Evolutionary conservation across 495 filamentous ascomycete species (phyloP).

Genomic region (Hypoxylon subgilvum): DNA sequence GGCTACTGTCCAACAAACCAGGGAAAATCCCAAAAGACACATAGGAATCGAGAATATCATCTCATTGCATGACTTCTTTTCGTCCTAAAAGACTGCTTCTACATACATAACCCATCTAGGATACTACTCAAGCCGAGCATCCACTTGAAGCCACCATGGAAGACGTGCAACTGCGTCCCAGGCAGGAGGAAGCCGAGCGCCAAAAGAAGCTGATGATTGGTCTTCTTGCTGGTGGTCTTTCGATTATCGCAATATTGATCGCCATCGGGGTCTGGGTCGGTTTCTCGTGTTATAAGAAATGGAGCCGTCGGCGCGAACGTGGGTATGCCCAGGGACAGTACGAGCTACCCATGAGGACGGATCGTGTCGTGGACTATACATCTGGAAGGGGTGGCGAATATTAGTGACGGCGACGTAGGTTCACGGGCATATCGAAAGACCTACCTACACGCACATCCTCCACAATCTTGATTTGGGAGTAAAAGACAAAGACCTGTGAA

Average conservation of each 20-base stretch:
- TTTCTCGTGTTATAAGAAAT: no score
- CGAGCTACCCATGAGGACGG: conserved; percentile 12
- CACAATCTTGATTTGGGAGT: no score
- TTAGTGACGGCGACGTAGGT: background rate
- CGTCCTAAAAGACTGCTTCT: background rate
- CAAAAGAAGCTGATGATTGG: background rate
- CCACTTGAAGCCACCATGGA: background rate
- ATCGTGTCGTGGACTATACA: background rate
- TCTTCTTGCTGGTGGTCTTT: background rate
- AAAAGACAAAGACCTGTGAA: no score
- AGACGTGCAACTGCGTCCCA: background rate
- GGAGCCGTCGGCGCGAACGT: background rate
- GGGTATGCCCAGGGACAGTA: background rate
- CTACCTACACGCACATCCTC: no score
- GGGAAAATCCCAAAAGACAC: conserved; percentile 67
- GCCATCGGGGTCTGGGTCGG: no score
- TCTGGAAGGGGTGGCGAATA: no score
- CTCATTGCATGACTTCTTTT: background rate
- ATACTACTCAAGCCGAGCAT: background rate
- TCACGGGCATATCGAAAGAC: background rate
- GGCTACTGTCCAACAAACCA: conserved; percentile 79
- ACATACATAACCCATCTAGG: background rate
- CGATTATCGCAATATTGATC: no score
- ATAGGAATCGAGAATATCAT: conserved; percentile 28
- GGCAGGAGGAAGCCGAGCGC: background rate